Conservation (phyloP, 75 land plant species). For the Cryptomeria japonica region DNA sequence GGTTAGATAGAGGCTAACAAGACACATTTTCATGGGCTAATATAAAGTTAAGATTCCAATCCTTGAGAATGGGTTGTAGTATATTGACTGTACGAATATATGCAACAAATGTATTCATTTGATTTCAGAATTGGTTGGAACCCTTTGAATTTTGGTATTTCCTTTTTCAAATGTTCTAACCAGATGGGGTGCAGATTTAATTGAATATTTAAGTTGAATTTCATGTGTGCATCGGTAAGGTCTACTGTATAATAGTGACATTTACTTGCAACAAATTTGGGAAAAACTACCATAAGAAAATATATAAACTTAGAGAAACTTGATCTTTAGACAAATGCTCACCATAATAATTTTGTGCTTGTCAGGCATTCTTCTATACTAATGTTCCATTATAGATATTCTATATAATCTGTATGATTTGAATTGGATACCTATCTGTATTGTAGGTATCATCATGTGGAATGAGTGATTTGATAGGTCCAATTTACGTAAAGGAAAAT, state of each 20-base stretch:
- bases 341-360: background rate
- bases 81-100: background rate
- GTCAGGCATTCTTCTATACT: background rate
- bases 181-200: background rate
- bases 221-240: background rate
- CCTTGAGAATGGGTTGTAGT: background rate
- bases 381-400: background rate
- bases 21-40: no score
- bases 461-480: slow-evolving; percentile 97
- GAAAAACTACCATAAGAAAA: background rate
- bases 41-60: background rate
- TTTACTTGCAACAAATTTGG: background rate
- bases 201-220: background rate
- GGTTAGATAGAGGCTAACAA: background rate
- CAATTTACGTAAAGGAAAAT: slow-evolving; percentile 71
- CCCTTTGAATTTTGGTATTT: background rate
- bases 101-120: background rate
- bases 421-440: background rate
- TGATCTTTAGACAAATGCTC: background rate
- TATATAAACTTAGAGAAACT: background rate
- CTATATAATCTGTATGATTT: background rate
- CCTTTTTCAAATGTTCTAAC: background rate
- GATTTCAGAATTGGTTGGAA: background rate
- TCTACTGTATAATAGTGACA: background rate
- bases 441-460: slow-evolving; percentile 93